Percentiles rank a stretch among this genome's conserved stretches.
Evolutionary conservation across 108 stramenopile genomes (phyloP).

Genomic region (Cyclotella choctawhatcheeana): DNA sequence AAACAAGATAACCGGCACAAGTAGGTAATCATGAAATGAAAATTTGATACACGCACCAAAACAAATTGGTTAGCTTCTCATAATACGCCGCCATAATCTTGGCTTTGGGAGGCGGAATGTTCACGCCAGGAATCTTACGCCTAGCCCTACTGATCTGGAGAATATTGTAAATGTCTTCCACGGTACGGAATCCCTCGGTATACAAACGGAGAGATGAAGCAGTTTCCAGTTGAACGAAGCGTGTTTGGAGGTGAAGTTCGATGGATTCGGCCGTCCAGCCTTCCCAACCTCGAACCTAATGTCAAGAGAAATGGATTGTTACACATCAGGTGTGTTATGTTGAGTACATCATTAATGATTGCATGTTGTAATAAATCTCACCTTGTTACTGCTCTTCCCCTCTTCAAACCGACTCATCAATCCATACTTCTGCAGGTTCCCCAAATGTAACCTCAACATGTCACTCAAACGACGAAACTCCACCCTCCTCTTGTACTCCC

Average conservation of each 20-base stretch:
- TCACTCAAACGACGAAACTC: constrained; percentile 97
- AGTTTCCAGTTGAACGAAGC: constrained; percentile 96
- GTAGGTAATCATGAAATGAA: not conserved
- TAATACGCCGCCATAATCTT: constrained; percentile 98
- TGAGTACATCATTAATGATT: too few relatives aligned
- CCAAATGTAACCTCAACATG: constrained; percentile 93
- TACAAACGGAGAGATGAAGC: constrained; percentile 92
- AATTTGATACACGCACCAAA: constrained; percentile 59
- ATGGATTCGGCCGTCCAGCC: constrained; percentile 93
- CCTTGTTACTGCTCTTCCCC: constrained; percentile 79
- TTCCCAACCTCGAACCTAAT: constrained; percentile 94
- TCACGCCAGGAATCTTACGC: constrained; percentile 63
- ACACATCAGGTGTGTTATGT: too few relatives aligned
- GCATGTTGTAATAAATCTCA: too few relatives aligned
- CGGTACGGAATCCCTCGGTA: constrained; percentile 98
- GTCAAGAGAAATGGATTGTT: too few relatives aligned
- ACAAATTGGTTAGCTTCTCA: constrained; percentile 95
- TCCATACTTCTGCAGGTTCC: constrained; percentile 92
- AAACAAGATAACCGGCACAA: not conserved
- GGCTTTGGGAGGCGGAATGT: constrained; percentile 86
- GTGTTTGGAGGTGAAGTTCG: constrained; percentile 95
- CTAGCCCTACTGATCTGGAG: constrained; percentile 86
- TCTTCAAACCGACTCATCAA: constrained; percentile 46
- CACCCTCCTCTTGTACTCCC: constrained; percentile 81
- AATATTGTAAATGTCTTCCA: constrained; percentile 98